Percentiles rank a stretch among this genome's conserved stretches.
These are phyloP conservation scores for Trichoderma brevicompactum DNA, from an alignment of 2,329 filamentous ascomycete genomes.

Conservation along the genomic window DNA sequence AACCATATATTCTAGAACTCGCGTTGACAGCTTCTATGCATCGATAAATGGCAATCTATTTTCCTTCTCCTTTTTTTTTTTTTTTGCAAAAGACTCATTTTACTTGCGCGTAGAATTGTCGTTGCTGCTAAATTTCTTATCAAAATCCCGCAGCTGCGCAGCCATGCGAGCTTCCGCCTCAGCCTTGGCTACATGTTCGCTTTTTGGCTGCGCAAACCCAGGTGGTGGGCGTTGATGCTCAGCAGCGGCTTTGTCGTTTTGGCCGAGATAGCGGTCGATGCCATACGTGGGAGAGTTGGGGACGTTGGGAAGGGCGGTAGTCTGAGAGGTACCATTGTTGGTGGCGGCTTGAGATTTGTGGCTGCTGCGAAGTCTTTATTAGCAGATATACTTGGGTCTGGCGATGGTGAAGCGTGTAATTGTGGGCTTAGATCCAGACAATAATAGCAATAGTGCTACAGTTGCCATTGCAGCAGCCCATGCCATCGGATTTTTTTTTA, in stretches of 20 bases:
- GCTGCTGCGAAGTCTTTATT: background rate
- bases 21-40: too few relatives aligned
- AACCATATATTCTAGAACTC: too few relatives aligned
- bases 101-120: too few relatives aligned
- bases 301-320: background rate
- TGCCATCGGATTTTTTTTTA: too few relatives aligned
- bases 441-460: too few relatives aligned
- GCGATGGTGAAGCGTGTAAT: too few relatives aligned
- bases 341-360: background rate
- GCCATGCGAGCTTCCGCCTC: constrained; percentile 7
- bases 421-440: too few relatives aligned
- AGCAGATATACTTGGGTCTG: background rate
- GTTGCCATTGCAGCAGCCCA: too few relatives aligned
- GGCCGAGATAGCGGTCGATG: background rate
- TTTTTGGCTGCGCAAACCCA: background rate
- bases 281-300: background rate
- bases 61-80: too few relatives aligned
- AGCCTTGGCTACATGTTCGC: background rate
- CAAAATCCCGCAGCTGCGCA: constrained; percentile 31
- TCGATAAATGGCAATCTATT: too few relatives aligned
- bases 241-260: background rate
- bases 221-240: background rate
- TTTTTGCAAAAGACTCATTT: too few relatives aligned
- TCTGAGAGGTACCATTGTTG: too few relatives aligned
- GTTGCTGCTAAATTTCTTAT: background rate